Evolutionary conservation across 768 basidiomycete genomes (phyloP).

Genomic region (Leucosporidium scottii): DNA sequence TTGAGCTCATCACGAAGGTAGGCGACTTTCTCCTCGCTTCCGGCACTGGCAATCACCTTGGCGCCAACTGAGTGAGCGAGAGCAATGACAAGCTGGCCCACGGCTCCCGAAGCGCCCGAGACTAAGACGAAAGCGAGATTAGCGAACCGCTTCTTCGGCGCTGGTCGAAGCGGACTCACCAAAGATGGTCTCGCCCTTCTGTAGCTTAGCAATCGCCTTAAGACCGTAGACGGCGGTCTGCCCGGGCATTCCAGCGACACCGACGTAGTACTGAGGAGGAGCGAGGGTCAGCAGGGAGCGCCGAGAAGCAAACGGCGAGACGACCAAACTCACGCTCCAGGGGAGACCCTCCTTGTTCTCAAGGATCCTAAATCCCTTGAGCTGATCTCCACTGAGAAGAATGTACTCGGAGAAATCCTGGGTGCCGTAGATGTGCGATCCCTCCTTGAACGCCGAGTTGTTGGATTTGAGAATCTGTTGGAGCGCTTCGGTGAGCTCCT

Average conservation of each 20-base stretch:
- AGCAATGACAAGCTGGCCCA: constrained; percentile 55
- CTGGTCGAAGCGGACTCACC: constrained; percentile 41
- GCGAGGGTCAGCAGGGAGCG: neutral
- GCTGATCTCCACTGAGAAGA: constrained; percentile 16
- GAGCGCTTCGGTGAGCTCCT: constrained; percentile 30
- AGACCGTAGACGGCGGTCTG: constrained; percentile 35
- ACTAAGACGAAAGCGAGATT: too few relatives aligned
- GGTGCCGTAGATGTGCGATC: constrained; percentile 36
- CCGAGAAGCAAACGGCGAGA: neutral
- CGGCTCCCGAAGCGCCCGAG: constrained; percentile 44
- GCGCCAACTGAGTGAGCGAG: constrained; percentile 46
- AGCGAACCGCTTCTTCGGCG: constrained; percentile 34
- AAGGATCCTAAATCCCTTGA: constrained; percentile 20
- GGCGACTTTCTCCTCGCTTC: constrained; percentile 62
- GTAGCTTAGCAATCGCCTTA: constrained; percentile 45
- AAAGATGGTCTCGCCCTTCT: constrained; percentile 54
- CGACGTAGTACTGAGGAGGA: constrained; percentile 18
- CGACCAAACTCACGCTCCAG: constrained; percentile 23
- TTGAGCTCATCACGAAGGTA: constrained; percentile 53
- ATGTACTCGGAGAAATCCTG: constrained; percentile 28
- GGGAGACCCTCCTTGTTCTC: constrained; percentile 37
- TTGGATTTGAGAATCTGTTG: constrained; percentile 31
- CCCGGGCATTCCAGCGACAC: constrained; percentile 42
- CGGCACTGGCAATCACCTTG: constrained; percentile 65
- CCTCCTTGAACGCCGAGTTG: constrained; percentile 30